A percentile compares a stretch with the other conserved stretches of the same genome.
Conservation (phyloP, 1,139 yeast species). For the Pichia terricola region DNA sequence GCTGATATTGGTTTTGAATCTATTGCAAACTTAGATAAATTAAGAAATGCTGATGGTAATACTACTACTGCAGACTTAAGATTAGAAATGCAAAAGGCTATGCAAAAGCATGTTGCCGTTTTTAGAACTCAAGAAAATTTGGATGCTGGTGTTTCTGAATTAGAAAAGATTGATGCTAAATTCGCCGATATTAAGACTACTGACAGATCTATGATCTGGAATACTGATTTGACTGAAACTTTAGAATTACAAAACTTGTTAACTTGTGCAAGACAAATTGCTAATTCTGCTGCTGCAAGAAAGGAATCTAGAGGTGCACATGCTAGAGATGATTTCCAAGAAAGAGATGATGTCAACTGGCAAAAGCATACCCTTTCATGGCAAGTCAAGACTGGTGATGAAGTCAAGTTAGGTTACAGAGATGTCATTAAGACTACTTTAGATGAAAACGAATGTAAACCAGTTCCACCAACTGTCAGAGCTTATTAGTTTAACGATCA, state of each 20-base stretch:
- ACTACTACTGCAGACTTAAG: conserved; percentile 82
- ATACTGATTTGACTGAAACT: conserved; percentile 92
- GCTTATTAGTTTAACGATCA: conserved; percentile 37
- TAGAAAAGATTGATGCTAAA: conserved; percentile 64
- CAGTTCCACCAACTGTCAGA: conserved; percentile 96
- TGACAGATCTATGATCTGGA: conserved; percentile 98
- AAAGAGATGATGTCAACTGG: conserved; percentile 94
- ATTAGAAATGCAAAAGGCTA: conserved; percentile 84
- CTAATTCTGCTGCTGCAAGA: conserved; percentile 89
- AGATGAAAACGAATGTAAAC: conserved; percentile 86
- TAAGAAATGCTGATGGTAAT: conserved; percentile 81
- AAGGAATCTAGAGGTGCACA: conserved; percentile 99
- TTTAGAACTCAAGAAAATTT: conserved; percentile 90
- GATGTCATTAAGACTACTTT: conserved; percentile 72
- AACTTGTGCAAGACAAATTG: conserved; percentile 97
- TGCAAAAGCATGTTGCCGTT: conserved; percentile 97
- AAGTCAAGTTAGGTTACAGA: conserved; percentile 77
- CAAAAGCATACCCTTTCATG: conserved; percentile 96
- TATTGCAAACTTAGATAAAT: conserved; percentile 78
- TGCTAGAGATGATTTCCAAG: conserved; percentile 96
- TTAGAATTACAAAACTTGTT: conserved; percentile 92
- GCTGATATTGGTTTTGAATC: conserved; percentile 85
- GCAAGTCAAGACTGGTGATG: conserved; percentile 67
- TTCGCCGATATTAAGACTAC: conserved; percentile 73
- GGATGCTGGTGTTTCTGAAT: conserved; percentile 83